Evolutionary conservation across 2,329 filamentous ascomycete genomes (phyloP), one percentile per base, ranked within the genome.

Genomic region (Diplodia intermedia): DNA sequence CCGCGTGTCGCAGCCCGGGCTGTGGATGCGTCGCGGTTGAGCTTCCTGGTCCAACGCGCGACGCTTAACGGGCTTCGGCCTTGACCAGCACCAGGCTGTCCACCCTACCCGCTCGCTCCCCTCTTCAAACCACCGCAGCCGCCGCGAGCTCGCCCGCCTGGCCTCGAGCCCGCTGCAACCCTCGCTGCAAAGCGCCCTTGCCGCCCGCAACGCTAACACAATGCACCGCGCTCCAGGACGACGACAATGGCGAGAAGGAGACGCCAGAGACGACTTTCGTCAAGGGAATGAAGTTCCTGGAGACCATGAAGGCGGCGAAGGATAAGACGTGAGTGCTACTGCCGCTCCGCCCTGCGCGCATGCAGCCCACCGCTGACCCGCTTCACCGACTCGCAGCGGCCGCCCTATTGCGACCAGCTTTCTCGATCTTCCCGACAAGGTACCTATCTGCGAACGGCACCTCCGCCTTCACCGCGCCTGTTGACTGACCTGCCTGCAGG

Each of bases 341-440:
- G 31, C 66, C 53, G 65, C 57, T 68, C 54, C 33, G 54, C 31
- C 49, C 60, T 65, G 68, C 49, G 38, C 65, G 65, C 54, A 66
- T 53, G 33, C 60, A 65, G 23, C 55, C 43, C 66, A 29, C 31
- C 31, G 43, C 65, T 66, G 31, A 68, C 52, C 52, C 31, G 54
- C 50, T 38, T 33, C 15, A 20, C 57, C 31, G 56, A 52, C 53
- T 23, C 71, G 69, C 76, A 84, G 82, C 65, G 91, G 91, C 70
- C 91, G 91, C 56, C 85, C 85, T 9, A 90, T 97, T 74, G 88
- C 91, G 65, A 89, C 86, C 52, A 88, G 89, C 74, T 97, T 97
- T 77, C 88, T 94, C 74, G 85, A 86, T 26, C 86, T 96, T 18
- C 88, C 90, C 26, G 86, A 88, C 66, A 80, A 76, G 77, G 82